Percentiles rank a stretch among this genome's conserved stretches.
Evolutionary conservation across 2,329 filamentous ascomycete genomes (phyloP).

Genomic region (Colletotrichum tropicicola): DNA sequence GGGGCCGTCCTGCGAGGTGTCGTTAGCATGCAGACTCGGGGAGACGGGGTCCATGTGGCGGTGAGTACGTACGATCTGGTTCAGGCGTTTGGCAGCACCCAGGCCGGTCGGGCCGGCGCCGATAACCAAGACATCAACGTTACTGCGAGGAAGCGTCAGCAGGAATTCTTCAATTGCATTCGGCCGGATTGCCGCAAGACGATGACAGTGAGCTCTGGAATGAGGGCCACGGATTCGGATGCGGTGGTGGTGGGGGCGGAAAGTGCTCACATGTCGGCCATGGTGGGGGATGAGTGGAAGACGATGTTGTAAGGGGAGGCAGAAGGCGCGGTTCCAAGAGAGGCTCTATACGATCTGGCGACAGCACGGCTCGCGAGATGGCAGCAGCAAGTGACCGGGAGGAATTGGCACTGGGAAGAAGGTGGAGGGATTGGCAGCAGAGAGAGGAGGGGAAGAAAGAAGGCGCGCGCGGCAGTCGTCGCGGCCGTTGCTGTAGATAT

Average conservation of each 20-base stretch:
- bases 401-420: neutral
- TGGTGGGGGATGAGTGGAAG: conserved; percentile 31
- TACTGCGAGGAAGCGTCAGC: conserved; percentile 58
- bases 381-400: neutral
- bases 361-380: neutral
- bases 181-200: neutral
- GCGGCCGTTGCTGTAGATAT: conserved; percentile 32
- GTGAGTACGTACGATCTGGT: conserved; percentile 82
- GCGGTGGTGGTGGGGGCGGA: neutral
- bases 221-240: neutral
- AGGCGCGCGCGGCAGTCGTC: neutral
- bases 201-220: neutral
- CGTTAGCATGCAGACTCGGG: conserved; percentile 28
- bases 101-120: conserved; percentile 97
- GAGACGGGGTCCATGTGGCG: conserved; percentile 38
- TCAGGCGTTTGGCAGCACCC: conserved; percentile 95
- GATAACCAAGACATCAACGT: conserved; percentile 97
- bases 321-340: neutral
- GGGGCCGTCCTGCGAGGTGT: conserved; percentile 74
- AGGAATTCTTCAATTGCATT: neutral
- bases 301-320: neutral
- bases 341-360: conserved; percentile 1
- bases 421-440: neutral
- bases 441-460: neutral
- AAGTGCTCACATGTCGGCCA: conserved; percentile 38